phyloP scores from a whole-genome alignment of 495 filamentous ascomycete species.

The Oidiodendron maius region DNA sequence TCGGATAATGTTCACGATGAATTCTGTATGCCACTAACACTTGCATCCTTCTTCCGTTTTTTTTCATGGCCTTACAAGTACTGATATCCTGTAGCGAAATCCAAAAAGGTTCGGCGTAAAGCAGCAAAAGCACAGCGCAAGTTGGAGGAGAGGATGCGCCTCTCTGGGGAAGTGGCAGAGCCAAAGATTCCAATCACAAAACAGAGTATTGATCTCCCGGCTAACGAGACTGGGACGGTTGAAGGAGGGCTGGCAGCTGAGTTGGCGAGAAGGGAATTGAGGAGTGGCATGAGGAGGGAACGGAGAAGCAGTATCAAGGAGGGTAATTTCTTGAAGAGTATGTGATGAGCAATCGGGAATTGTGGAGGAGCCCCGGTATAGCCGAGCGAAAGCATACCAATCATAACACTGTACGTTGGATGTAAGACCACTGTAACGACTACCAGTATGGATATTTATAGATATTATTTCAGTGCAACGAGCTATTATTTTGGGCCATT shows the following conservation, averaged over 20 bases:
- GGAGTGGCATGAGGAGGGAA: constrained; percentile 62
- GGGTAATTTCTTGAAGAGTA: constrained; percentile 67
- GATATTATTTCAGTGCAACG: too few relatives aligned
- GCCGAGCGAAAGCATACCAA: not conserved
- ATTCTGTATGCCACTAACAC: constrained; percentile 64
- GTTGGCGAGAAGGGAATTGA: constrained; percentile 57
- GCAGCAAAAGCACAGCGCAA: constrained; percentile 62
- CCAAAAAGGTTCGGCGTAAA: constrained; percentile 64
- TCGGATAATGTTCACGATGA: constrained; percentile 50
- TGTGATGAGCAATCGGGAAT: constrained; percentile 6
- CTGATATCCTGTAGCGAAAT: constrained; percentile 54
- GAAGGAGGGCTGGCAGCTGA: constrained; percentile 51
- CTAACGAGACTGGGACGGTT: constrained; percentile 50
- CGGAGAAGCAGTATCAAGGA: constrained; percentile 82
- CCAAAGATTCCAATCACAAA: constrained; percentile 77
- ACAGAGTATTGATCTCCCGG: constrained; percentile 78
- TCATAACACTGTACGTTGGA: not conserved
- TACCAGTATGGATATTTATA: too few relatives aligned
- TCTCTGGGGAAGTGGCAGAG: constrained; percentile 52
- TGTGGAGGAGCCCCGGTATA: not conserved
- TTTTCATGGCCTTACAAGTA: not conserved
- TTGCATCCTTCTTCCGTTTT: not conserved
- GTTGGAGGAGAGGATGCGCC: constrained; percentile 56
- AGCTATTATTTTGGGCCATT: too few relatives aligned
- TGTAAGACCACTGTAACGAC: too few relatives aligned